Percentiles rank a stretch among this genome's conserved stretches.
Evolutionary conservation across 2,329 filamentous ascomycete genomes (phyloP).

Genomic region (Raffaelea arxii): DNA sequence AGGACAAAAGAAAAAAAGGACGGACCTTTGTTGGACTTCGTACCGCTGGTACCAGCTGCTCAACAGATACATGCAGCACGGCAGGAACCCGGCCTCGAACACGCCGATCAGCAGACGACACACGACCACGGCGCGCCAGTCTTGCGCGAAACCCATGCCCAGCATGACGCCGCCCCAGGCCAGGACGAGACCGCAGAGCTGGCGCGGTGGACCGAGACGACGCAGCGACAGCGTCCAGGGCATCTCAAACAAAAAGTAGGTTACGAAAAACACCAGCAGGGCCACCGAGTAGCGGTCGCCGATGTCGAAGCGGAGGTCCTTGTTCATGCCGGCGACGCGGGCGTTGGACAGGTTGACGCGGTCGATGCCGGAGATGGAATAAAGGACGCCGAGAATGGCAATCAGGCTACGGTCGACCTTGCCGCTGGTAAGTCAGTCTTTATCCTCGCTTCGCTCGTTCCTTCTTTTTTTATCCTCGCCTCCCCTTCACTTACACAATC

Average conservation of each 20-base stretch:
- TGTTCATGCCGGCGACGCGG: slow-evolving; percentile 28
- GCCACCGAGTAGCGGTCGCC: slow-evolving; percentile 48
- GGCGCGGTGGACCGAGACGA: slow-evolving; percentile 47
- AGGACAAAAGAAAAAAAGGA: too few relatives aligned
- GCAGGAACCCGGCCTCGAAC: slow-evolving; percentile 46
- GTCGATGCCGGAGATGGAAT: slow-evolving; percentile 45
- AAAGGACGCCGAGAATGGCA: slow-evolving; percentile 39
- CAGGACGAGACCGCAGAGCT: slow-evolving; percentile 53
- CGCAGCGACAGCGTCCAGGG: slow-evolving; percentile 56
- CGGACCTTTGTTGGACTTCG: slow-evolving; percentile 55
- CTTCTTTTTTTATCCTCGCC: neutral
- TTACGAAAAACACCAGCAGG: slow-evolving; percentile 53
- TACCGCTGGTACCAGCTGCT: slow-evolving; percentile 58
- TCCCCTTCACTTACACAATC: neutral
- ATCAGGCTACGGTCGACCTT: slow-evolving; percentile 15
- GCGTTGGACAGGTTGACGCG: slow-evolving; percentile 39
- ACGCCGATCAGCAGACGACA: slow-evolving; percentile 38
- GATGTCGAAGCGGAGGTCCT: slow-evolving; percentile 31
- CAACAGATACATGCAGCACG: slow-evolving; percentile 47
- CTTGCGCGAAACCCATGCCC: slow-evolving; percentile 11
- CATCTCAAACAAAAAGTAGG: slow-evolving; percentile 53
- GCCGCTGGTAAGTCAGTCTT: neutral
- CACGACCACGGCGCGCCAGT: slow-evolving; percentile 9
- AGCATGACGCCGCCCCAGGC: slow-evolving; percentile 19
- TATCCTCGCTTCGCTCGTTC: neutral